A percentile compares a stretch with the other conserved stretches of the same genome.
Evolutionary conservation across 768 basidiomycete species (phyloP).

Genomic region (Serendipita sp.): DNA sequence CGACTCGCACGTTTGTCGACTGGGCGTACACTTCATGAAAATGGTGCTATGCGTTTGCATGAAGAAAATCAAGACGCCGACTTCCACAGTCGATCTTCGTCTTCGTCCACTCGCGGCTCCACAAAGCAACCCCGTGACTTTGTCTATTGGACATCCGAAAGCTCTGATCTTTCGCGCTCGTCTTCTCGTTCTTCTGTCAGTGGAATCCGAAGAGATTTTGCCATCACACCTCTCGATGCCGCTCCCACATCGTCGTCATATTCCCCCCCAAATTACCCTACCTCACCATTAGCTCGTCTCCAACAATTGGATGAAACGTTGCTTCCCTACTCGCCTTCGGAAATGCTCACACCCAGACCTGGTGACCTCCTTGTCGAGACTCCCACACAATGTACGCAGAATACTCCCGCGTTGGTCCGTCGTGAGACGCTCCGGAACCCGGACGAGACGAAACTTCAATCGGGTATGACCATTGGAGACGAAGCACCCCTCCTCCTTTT

Average conservation of each 20-base stretch:
- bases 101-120: background rate
- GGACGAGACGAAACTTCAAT: background rate
- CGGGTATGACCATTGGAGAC: conserved; percentile 6
- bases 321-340: background rate
- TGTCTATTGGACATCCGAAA: background rate
- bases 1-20: conserved; percentile 1
- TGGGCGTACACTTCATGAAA: background rate
- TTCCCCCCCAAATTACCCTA: background rate
- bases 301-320: background rate
- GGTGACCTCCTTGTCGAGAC: background rate
- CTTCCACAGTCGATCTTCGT: background rate
- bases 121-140: background rate
- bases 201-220: conserved; percentile 2
- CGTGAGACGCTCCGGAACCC: background rate
- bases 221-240: background rate
- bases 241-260: background rate
- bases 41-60: background rate
- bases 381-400: background rate
- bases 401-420: background rate
- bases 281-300: background rate
- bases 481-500: conserved; percentile 23
- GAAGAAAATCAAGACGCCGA: background rate
- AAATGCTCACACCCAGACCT: conserved; percentile 1
- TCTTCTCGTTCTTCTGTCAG: conserved; percentile 7
- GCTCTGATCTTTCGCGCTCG: conserved; percentile 7